Percentiles rank a stretch among this genome's conserved stretches.
These are phyloP conservation scores for Ophiosphaerella narmari DNA, from an alignment of 2,329 filamentous ascomycete species.

Conservation along the genomic window DNA sequence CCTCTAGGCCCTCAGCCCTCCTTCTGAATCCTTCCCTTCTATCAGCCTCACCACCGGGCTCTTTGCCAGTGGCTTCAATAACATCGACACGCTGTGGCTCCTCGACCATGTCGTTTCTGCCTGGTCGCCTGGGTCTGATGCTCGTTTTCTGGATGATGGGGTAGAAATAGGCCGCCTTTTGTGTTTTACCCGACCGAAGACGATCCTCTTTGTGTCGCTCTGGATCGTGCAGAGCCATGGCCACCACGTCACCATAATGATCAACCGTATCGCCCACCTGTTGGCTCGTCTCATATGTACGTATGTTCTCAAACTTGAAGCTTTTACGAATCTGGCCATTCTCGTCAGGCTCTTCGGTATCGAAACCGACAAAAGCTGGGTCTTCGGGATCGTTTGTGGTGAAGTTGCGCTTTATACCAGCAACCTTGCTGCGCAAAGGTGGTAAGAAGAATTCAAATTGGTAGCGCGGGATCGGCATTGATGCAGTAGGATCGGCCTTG, in stretches of 20 bases:
- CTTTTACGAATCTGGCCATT: conserved; percentile 54
- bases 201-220: conserved; percentile 47
- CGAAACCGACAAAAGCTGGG: conserved; percentile 30
- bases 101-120: conserved; percentile 46
- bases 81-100: conserved; percentile 56
- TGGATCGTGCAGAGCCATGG: conserved; percentile 62
- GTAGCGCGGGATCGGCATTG: conserved; percentile 59
- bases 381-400: conserved; percentile 53
- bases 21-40: conserved; percentile 52
- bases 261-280: conserved; percentile 58
- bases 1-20: conserved; percentile 48
- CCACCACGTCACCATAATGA: conserved; percentile 60
- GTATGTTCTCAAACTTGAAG: conserved; percentile 61
- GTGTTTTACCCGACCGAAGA: conserved; percentile 38
- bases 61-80: conserved; percentile 57
- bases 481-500: conserved; percentile 54
- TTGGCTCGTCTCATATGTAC: conserved; percentile 64
- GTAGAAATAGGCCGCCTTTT: conserved; percentile 66
- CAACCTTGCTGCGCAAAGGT: conserved; percentile 51
- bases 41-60: conserved; percentile 56
- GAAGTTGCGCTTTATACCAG: conserved; percentile 61
- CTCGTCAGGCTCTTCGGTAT: conserved; percentile 42
- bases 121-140: conserved; percentile 53
- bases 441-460: conserved; percentile 66
- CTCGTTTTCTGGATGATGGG: conserved; percentile 62